Percentiles rank a stretch among this genome's conserved stretches.
phyloP scores from a whole-genome alignment of 352 stramenopile genomes.

The Peronospora belbahrii region DNA sequence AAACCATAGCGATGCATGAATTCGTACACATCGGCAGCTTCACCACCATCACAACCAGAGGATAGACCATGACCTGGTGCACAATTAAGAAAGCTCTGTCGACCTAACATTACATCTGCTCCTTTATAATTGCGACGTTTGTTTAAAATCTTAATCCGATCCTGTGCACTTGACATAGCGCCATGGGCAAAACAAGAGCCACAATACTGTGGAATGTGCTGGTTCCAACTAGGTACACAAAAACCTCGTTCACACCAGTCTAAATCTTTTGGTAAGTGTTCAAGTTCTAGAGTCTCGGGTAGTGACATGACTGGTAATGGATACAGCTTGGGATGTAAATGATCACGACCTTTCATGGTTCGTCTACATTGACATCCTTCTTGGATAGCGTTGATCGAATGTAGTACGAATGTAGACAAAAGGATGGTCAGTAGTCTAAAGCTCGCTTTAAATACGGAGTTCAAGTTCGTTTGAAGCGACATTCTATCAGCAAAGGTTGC shows the following conservation, averaged over 20 bases:
- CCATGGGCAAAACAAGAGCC: slow-evolving; percentile 79
- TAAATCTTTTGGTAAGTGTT: slow-evolving; percentile 58
- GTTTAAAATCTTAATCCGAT: slow-evolving; percentile 82
- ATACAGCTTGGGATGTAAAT: slow-evolving; percentile 48
- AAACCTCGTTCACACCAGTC: slow-evolving; percentile 86
- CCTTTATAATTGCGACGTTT: slow-evolving; percentile 46
- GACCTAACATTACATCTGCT: slow-evolving; percentile 69
- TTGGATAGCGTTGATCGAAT: background rate
- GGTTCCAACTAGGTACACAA: slow-evolving; percentile 78
- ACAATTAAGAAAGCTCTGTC: slow-evolving; percentile 80
- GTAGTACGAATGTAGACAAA: slow-evolving; percentile 12
- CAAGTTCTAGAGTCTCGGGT: slow-evolving; percentile 27
- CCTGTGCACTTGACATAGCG: slow-evolving; percentile 62
- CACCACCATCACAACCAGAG: slow-evolving; percentile 54
- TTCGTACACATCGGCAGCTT: slow-evolving; percentile 71
- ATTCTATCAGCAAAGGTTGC: too few species aligned
- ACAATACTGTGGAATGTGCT: slow-evolving; percentile 84
- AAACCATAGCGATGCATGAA: slow-evolving; percentile 72
- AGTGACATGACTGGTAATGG: slow-evolving; percentile 37
- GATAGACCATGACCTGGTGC: slow-evolving; percentile 63
- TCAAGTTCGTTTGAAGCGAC: too few species aligned
- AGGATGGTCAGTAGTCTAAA: slow-evolving; percentile 14
- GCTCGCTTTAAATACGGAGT: too few species aligned
- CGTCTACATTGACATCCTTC: slow-evolving; percentile 47
- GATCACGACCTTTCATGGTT: slow-evolving; percentile 69